Conservation (phyloP, 192 early-diverging fungal genomes). For the Coemansia sp. region DNA sequence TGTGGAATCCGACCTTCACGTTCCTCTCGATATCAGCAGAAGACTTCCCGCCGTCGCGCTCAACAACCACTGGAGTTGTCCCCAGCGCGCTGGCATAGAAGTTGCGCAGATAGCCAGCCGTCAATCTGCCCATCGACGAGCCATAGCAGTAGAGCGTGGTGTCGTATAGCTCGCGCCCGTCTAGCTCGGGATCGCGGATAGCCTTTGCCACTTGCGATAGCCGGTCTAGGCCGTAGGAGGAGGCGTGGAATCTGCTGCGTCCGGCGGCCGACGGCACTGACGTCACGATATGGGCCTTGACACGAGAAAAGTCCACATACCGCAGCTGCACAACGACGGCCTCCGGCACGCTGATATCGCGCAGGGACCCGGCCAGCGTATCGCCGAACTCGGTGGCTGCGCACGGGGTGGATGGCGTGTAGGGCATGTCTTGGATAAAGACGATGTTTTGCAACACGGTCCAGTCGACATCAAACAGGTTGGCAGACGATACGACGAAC, state of each 20-base stretch:
- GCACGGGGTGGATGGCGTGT: not conserved
- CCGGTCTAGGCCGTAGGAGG: conserved; percentile 55
- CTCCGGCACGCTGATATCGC: conserved; percentile 54
- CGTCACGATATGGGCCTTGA: conserved; percentile 58
- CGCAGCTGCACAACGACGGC: conserved; percentile 46
- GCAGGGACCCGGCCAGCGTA: conserved; percentile 46
- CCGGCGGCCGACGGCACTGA: conserved; percentile 53
- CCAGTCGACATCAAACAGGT: conserved; percentile 61
- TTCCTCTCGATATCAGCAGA: not conserved
- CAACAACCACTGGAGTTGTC: not conserved
- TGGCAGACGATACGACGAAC: conserved; percentile 63
- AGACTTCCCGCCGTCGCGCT: not conserved
- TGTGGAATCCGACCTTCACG: conserved; percentile 36
- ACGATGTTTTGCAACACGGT: conserved; percentile 60
- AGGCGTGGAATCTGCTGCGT: conserved; percentile 14
- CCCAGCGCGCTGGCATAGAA: conserved; percentile 26
- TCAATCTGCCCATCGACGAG: conserved; percentile 36
- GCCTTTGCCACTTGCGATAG: conserved; percentile 38
- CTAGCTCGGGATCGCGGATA: not conserved
- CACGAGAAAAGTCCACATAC: conserved; percentile 52
- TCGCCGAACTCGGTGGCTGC: conserved; percentile 49
- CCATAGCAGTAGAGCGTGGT: conserved; percentile 36
- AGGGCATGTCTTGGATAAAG: conserved; percentile 65
- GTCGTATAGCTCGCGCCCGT: not conserved
- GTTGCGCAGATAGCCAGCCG: conserved; percentile 4